Conservation (phyloP, 2,329 filamentous ascomycete genomes). For the Aotearoamyces nothofagi region DNA sequence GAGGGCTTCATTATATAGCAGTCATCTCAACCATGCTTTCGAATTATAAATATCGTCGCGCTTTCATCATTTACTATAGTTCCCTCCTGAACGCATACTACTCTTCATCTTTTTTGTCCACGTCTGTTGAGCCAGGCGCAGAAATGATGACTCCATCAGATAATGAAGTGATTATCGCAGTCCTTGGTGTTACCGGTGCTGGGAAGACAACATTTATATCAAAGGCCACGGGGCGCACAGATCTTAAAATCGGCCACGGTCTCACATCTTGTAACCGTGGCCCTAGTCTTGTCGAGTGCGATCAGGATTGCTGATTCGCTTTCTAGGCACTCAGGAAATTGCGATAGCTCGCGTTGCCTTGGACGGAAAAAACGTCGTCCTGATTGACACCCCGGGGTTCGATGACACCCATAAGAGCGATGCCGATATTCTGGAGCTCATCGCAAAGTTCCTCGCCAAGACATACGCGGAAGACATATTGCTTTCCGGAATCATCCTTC, state of each 20-base stretch:
- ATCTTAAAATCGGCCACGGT: slow-evolving; percentile 17
- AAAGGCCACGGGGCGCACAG: slow-evolving; percentile 6
- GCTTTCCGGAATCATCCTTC: slow-evolving; percentile 16
- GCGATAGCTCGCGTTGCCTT: neutral
- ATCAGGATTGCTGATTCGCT: neutral
- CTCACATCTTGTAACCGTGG: slow-evolving; percentile 14
- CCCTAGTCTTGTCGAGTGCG: neutral
- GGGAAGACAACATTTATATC: slow-evolving; percentile 25
- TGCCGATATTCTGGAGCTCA: slow-evolving; percentile 21
- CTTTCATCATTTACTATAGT: too few relatives aligned
- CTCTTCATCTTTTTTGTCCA: too few relatives aligned
- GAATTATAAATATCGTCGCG: too few relatives aligned
- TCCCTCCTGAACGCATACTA: too few relatives aligned
- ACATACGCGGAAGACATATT: slow-evolving; percentile 12
- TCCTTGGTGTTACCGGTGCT: slow-evolving; percentile 25
- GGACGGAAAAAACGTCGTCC: slow-evolving; percentile 3
- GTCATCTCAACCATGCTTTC: too few relatives aligned
- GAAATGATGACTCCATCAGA: too few relatives aligned
- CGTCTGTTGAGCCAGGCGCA: too few relatives aligned
- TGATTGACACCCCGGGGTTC: slow-evolving; percentile 26
- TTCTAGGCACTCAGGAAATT: neutral
- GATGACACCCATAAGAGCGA: slow-evolving; percentile 22
- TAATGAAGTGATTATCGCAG: slow-evolving; percentile 14
- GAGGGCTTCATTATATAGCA: too few relatives aligned
- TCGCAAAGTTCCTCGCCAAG: slow-evolving; percentile 17